These are phyloP conservation scores for Euphrasia confusa DNA, from an alignment of 257 asterid species.

Conservation along the genomic window DNA sequence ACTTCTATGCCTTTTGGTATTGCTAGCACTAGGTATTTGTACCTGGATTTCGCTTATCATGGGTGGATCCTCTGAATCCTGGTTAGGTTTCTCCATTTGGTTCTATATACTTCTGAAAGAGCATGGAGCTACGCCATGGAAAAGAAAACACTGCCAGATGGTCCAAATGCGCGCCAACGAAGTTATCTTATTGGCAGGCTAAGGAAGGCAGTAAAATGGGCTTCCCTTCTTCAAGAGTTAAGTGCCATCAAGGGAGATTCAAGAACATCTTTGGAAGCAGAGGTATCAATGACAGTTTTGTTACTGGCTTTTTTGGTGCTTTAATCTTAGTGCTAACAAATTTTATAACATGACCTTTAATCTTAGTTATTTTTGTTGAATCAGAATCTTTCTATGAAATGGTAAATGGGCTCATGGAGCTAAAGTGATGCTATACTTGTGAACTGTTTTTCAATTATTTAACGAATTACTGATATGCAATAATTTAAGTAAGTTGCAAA, in stretches of 20 bases:
- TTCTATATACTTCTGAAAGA: slow-evolving; percentile 86
- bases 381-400: slow-evolving; percentile 15
- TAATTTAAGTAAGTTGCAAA: slow-evolving; percentile 1
- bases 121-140: slow-evolving; percentile 99
- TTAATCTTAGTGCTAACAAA: slow-evolving; percentile 6
- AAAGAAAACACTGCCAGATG: slow-evolving; percentile 90
- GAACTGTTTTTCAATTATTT: slow-evolving; percentile 9
- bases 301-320: slow-evolving; percentile 13
- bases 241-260: slow-evolving; percentile 85
- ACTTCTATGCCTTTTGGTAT: not conserved
- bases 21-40: not conserved
- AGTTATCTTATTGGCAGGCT: slow-evolving; percentile 91
- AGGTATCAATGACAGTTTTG: slow-evolving; percentile 42
- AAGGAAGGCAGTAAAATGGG: slow-evolving; percentile 94
- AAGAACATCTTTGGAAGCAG: slow-evolving; percentile 93
- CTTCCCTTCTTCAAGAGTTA: slow-evolving; percentile 75
- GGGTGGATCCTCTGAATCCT: slow-evolving; percentile 16
- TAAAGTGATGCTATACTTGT: slow-evolving; percentile 10
- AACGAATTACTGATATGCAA: not conserved
- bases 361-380: not conserved
- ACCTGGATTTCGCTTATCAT: slow-evolving; percentile 12
- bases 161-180: slow-evolving; percentile 92
- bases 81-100: slow-evolving; percentile 83
- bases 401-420: slow-evolving; percentile 20
- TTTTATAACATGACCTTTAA: slow-evolving; percentile 1